These are phyloP conservation scores for Hypoxylon intermedium DNA, from an alignment of 495 filamentous ascomycete genomes.

Conservation along the genomic window DNA sequence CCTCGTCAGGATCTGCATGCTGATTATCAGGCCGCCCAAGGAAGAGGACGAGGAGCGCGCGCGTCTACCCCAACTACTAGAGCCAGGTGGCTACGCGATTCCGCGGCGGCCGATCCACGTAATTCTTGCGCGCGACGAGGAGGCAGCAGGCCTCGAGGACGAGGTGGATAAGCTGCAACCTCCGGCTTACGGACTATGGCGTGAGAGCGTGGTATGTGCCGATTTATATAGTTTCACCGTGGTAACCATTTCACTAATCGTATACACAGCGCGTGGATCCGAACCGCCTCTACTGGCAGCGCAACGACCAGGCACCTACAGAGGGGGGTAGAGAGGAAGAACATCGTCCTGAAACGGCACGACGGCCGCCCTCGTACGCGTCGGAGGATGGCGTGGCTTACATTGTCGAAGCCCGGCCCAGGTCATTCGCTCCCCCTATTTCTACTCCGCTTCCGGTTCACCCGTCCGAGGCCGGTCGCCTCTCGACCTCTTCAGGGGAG, in stretches of 20 bases:
- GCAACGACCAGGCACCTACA: slow-evolving; percentile 54
- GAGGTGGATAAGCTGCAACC: slow-evolving; percentile 67
- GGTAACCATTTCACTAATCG: slow-evolving; percentile 22
- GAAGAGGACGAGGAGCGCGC: slow-evolving; percentile 40
- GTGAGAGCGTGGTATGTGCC: slow-evolving; percentile 76
- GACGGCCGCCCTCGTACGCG: slow-evolving; percentile 74
- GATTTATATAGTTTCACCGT: neutral
- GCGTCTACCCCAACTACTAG: slow-evolving; percentile 50
- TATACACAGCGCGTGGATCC: slow-evolving; percentile 72
- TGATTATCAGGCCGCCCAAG: slow-evolving; percentile 53
- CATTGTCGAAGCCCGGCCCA: slow-evolving; percentile 66
- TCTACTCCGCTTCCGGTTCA: slow-evolving; percentile 56
- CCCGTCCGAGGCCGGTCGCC: slow-evolving; percentile 50
- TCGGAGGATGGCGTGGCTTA: slow-evolving; percentile 76
- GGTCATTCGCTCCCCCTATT: slow-evolving; percentile 55
- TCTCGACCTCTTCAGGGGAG: slow-evolving; percentile 23
- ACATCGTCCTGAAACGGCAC: slow-evolving; percentile 37
- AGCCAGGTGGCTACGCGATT: slow-evolving; percentile 65
- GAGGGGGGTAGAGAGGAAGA: slow-evolving; percentile 27
- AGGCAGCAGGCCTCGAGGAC: slow-evolving; percentile 60
- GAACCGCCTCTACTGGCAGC: slow-evolving; percentile 79
- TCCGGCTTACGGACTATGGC: slow-evolving; percentile 88
- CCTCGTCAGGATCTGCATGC: slow-evolving; percentile 74
- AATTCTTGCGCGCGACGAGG: slow-evolving; percentile 67
- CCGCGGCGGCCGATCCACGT: slow-evolving; percentile 68